Percentiles rank a stretch among this genome's conserved stretches.
Evolutionary conservation across 805 yeast genomes (phyloP).

Genomic region (Candida vaughaniae): DNA sequence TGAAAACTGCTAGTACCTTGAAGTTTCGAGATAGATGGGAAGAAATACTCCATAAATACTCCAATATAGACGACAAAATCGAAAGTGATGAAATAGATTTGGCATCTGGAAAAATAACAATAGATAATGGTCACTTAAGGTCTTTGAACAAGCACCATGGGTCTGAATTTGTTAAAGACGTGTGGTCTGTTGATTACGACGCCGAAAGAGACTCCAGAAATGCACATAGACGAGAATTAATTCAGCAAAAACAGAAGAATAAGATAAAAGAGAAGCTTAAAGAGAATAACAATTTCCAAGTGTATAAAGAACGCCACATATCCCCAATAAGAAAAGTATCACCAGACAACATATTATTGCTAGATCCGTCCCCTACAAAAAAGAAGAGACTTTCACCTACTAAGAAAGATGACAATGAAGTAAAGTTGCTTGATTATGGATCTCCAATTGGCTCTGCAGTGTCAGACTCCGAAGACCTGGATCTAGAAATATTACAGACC

Average conservation of each 20-base stretch:
- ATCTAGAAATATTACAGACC: not conserved
- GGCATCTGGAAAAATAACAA: slow-evolving; percentile 58
- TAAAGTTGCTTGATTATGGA: not conserved
- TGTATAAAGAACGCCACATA: not conserved
- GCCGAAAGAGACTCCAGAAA: slow-evolving; percentile 20
- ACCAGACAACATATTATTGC: slow-evolving; percentile 23
- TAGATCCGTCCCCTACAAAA: slow-evolving; percentile 31
- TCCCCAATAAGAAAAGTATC: slow-evolving; percentile 10
- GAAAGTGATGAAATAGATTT: slow-evolving; percentile 70
- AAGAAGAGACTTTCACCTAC: slow-evolving; percentile 16
- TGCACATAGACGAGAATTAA: slow-evolving; percentile 10
- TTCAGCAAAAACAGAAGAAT: slow-evolving; percentile 11
- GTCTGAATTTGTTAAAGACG: slow-evolving; percentile 17
- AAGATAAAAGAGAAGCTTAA: slow-evolving; percentile 18
- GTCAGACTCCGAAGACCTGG: slow-evolving; percentile 10
- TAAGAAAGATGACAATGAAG: slow-evolving; percentile 1
- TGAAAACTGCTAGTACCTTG: slow-evolving; percentile 28
- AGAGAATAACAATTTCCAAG: slow-evolving; percentile 2
- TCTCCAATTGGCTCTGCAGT: not conserved
- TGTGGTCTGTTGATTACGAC: slow-evolving; percentile 39
- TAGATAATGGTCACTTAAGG: slow-evolving; percentile 68
- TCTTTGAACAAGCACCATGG: slow-evolving; percentile 31
- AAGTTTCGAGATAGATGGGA: slow-evolving; percentile 44
- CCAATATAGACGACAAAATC: slow-evolving; percentile 43
- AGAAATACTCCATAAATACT: slow-evolving; percentile 51